Evolutionary conservation across 2,329 filamentous ascomycete genomes (phyloP), one percentile per base, ranked within the genome.

Genomic region (Hypoxylon sp.): DNA sequence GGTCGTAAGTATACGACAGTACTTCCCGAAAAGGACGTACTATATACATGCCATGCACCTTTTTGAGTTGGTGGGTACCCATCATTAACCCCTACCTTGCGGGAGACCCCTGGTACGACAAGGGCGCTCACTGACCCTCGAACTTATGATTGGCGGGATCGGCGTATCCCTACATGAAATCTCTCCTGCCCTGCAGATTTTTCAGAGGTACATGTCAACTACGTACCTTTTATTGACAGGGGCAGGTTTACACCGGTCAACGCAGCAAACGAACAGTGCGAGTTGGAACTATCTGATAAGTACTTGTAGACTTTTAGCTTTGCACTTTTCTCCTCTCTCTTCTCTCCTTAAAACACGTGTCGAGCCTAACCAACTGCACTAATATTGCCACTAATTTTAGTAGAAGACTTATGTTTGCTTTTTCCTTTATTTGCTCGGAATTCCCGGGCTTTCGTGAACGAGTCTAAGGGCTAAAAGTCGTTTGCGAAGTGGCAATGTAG

Each of bases 191-290:
- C 58, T 65, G 68, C 48, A 68, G 50, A 68, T 53, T 68, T 63
- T 60, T 52, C 22, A 48, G 9, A 44, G n/a, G 48, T 60, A 61
- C 58, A 66, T 59, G 60, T 29, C 1, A 17, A n/a, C 22, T 50
- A 63, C 42, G 55, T 66, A 69, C 59, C 44, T 58, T 51, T 54
- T n/a, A 62, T 63, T 63, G 58, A 73, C 70, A 73, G 66, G 50
- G 68, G 53, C 69, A 44, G 68, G 60, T 71, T 66, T 61, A 65
- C 67, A 72, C 71, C 71, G 71, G 71, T 73, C 62, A 42, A 48
- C 44, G 26, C 8, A 70, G 64, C 66, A 70, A 71, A 69, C 63
- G 57, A 24, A 73, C 71, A 73, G 71, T 74, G 71, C 70, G 66
- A 63, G 22, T 64, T 52, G 14, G 3, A 29, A 26, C 17, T 44